Base-by-base conservation (phyloP, 208 protist genomes). In the Novymonas esmeraldas region DNA sequence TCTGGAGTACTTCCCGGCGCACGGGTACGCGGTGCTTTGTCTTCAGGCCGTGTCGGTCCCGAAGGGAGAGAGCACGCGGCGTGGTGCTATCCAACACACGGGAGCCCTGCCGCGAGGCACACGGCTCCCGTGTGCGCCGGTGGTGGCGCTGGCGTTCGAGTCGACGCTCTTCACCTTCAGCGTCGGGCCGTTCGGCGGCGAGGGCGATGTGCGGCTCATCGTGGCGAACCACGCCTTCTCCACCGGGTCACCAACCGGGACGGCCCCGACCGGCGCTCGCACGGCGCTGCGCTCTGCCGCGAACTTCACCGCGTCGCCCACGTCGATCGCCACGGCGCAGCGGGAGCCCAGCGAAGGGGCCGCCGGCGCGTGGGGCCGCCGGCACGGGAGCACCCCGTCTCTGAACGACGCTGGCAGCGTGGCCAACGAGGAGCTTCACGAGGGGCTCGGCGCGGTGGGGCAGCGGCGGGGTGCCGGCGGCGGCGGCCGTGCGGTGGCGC, bases 1-100 rank as follows among this genome's bases (percentile, higher is more conserved):
- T 20, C 36, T 87, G 24, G 81, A 87, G 63, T 90, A 83, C 78
- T 90, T 81, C 56, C 84, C 80, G 0, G 50, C 80, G 0, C 72
- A 87, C 50, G 74, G 80, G 33, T 90, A 87, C 70, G 65, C 68
- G 10, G 64, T 78, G 22, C 42, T 86, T 20, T 67, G 66, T n/a
- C 49, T 85, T 41, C 78, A 67, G 44, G 78, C 74, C 16, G 52
- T 64, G 56, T 38, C 65, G 34, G 31, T 57, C 13, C 54, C 52
- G 11, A n/a, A 38, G n/a, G 28, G 4, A 1, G 42, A 68, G 26
- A 75, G 46, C 13, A 59, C 42, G 18, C 26, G 34, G 0, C 39
- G 60, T 29, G 68, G 59, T 11, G 22, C 60, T 22, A 63, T 39
- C 0, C 54, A 51, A 18, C 20, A 41, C 14, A 51, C 46, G 28